Conservation (phyloP, 768 basidiomycete genomes). For the Suillus subalutaceus region DNA sequence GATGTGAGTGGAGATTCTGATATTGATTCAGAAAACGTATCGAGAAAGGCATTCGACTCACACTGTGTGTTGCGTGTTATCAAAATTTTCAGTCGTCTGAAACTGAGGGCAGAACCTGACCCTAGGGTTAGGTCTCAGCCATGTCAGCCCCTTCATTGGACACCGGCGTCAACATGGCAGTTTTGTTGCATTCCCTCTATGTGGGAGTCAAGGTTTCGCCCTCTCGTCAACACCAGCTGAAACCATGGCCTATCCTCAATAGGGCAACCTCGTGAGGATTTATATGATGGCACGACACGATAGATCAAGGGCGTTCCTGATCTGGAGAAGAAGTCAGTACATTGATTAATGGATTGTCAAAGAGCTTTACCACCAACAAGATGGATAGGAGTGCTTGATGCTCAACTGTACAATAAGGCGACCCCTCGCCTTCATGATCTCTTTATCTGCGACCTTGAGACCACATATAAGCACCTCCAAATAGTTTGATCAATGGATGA, state of each 20-base stretch:
- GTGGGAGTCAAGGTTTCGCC: not conserved
- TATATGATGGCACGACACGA: too few relatives aligned
- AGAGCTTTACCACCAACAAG: too few relatives aligned
- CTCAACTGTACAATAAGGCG: too few relatives aligned
- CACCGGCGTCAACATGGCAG: not conserved
- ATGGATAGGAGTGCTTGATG: too few relatives aligned
- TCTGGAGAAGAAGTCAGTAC: too few relatives aligned
- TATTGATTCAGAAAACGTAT: constrained; percentile 30
- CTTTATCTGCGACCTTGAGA: too few relatives aligned
- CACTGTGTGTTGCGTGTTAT: constrained; percentile 1
- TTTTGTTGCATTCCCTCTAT: not conserved
- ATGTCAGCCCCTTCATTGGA: not conserved
- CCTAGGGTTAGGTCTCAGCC: not conserved
- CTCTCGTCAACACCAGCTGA: not conserved
- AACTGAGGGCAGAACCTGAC: not conserved
- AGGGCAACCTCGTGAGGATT: not conserved
- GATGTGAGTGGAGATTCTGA: constrained; percentile 19
- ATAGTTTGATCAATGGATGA: too few relatives aligned
- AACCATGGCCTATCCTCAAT: constrained; percentile 1
- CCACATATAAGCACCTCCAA: too few relatives aligned
- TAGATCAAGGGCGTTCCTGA: too few relatives aligned
- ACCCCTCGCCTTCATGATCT: too few relatives aligned
- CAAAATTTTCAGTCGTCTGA: not conserved
- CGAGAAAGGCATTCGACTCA: constrained; percentile 35
- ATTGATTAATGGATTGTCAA: too few relatives aligned